These are phyloP conservation scores for Ogataea parapolymorpha DNA, from an alignment of 805 yeast species.

Conservation along the genomic window DNA sequence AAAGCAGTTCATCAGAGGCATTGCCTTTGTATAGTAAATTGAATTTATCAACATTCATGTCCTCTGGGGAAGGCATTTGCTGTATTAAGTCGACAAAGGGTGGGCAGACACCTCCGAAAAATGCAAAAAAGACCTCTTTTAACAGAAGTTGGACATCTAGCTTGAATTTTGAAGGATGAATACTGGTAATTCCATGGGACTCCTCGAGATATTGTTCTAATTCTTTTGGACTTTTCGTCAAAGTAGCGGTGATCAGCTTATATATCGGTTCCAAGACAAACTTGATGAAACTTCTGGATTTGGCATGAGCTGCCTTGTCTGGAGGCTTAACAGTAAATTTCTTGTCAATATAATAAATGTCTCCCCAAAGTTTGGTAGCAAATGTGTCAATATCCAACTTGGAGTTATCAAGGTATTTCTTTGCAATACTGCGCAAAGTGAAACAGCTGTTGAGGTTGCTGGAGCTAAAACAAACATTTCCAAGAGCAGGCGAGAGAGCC, in stretches of 20 bases:
- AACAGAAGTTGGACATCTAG: conserved; percentile 61
- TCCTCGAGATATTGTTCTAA: conserved; percentile 44
- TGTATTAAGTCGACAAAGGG: conserved; percentile 55
- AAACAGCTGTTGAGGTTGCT: conserved; percentile 60
- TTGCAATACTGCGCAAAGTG: conserved; percentile 62
- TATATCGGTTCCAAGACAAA: conserved; percentile 79
- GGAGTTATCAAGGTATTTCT: conserved; percentile 37
- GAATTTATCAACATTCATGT: conserved; percentile 28
- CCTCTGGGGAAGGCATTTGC: conserved; percentile 37
- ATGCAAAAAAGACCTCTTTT: conserved; percentile 46
- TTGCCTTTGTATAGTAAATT: conserved; percentile 28
- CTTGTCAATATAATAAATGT: conserved; percentile 49
- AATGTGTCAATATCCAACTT: conserved; percentile 39
- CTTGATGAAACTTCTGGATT: conserved; percentile 48
- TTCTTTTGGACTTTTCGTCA: conserved; percentile 48
- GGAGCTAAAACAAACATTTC: conserved; percentile 76
- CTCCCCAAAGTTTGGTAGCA: conserved; percentile 72
- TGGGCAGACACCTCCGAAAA: conserved; percentile 47
- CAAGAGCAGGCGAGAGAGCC: conserved; percentile 54
- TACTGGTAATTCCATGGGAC: conserved; percentile 42
- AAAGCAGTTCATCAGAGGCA: conserved; percentile 11
- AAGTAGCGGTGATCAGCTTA: conserved; percentile 60
- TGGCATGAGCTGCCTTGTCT: conserved; percentile 23
- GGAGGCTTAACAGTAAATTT: conserved; percentile 40
- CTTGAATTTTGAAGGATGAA: conserved; percentile 39